phyloP scores from a whole-genome alignment of 495 filamentous ascomycete species.

The Thozetella sp. region DNA sequence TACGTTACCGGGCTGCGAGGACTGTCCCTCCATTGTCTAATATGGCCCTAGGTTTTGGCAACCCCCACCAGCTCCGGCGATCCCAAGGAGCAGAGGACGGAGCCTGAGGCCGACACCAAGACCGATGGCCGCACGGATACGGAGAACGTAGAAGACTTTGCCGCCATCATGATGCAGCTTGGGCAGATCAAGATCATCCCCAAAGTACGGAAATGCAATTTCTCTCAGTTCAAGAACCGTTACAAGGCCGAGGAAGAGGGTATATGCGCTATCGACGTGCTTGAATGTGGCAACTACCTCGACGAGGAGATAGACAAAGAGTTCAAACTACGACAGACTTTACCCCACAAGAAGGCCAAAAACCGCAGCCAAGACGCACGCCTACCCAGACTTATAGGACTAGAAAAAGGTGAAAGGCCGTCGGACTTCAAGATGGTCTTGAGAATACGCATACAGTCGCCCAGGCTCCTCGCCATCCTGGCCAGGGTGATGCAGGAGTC shows the following conservation, averaged over 20 bases:
- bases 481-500: constrained; percentile 23
- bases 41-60: background rate
- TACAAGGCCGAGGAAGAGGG: constrained; percentile 23
- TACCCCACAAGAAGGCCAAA: background rate
- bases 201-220: constrained; percentile 28
- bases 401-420: constrained; percentile 11
- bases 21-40: too few relatives aligned
- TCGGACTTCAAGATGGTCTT: constrained; percentile 13
- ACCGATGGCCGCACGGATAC: background rate
- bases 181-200: constrained; percentile 13
- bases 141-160: background rate
- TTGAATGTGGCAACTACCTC: constrained; percentile 18
- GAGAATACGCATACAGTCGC: constrained; percentile 34
- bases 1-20: too few relatives aligned
- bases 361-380: background rate
- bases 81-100: background rate
- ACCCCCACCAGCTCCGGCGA: background rate
- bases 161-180: background rate
- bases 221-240: constrained; percentile 33
- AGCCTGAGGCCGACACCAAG: background rate
- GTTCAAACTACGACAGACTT: constrained; percentile 20
- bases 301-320: constrained; percentile 28
- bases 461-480: constrained; percentile 25
- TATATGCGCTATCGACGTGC: constrained; percentile 27
- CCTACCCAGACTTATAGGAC: constrained; percentile 3